Evolutionary conservation across 1,284 basidiomycete species (phyloP).

Genomic region (Leccinum pachyderme): DNA sequence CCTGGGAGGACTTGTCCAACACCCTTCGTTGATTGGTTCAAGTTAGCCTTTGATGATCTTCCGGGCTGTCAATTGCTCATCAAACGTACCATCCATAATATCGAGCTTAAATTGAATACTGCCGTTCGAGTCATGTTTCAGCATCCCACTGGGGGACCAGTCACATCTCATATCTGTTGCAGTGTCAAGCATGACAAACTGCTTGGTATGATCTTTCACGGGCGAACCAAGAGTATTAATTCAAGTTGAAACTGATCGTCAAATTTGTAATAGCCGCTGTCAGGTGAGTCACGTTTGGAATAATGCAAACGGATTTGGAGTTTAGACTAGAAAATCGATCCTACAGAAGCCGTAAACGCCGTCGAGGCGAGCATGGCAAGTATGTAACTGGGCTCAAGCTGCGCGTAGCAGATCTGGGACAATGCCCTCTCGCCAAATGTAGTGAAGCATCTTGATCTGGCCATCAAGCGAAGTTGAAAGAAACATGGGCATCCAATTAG

Average conservation of each 20-base stretch:
- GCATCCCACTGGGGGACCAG: neutral
- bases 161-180: neutral
- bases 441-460: neutral
- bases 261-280: neutral
- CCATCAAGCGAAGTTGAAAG: conserved; percentile 6
- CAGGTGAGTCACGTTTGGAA: neutral
- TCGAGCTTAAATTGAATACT: neutral
- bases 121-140: neutral
- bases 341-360: neutral
- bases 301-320: neutral
- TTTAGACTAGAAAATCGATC: neutral
- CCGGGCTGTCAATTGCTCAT: neutral
- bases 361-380: neutral
- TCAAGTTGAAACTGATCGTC: conserved; percentile 15
- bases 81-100: neutral
- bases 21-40: neutral
- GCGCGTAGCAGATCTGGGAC: conserved; percentile 3
- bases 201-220: neutral
- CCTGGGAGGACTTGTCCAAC: neutral
- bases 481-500: neutral
- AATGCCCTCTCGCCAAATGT: neutral
- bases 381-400: neutral
- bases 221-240: neutral
- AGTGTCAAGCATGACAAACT: neutral
- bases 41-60: neutral